Conservation (phyloP, 2,329 filamentous ascomycete genomes). For the Dactylellina haptotyla region DNA sequence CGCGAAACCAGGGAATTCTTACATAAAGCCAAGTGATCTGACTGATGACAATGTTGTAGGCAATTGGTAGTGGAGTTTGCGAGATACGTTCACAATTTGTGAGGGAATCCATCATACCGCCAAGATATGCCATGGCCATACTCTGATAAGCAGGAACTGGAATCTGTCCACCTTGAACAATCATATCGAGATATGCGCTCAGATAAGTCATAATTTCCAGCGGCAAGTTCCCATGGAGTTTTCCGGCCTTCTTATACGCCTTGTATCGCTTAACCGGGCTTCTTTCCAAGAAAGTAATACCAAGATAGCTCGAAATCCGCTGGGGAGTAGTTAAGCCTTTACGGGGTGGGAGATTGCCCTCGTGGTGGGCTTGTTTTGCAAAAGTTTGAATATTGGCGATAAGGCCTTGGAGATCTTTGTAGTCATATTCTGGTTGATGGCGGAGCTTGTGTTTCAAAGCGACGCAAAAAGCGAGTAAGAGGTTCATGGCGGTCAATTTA, state of each 20-base stretch:
- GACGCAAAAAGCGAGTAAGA: conserved; percentile 80
- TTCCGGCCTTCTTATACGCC: conserved; percentile 67
- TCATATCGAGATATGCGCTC: conserved; percentile 72
- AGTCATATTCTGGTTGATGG: conserved; percentile 82
- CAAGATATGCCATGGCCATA: conserved; percentile 66
- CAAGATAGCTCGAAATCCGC: conserved; percentile 75
- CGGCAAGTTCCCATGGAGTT: conserved; percentile 81
- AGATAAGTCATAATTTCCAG: conserved; percentile 82
- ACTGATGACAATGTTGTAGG: conserved; percentile 83
- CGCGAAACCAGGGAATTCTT: conserved; percentile 1
- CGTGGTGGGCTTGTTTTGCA: conserved; percentile 67
- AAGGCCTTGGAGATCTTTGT: conserved; percentile 76
- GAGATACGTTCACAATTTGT: conserved; percentile 80
- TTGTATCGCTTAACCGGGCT: conserved; percentile 84
- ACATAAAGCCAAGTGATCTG: conserved; percentile 90
- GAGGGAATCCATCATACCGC: conserved; percentile 75
- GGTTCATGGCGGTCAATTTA: conserved; percentile 78
- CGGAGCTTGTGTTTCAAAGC: conserved; percentile 83
- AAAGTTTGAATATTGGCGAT: conserved; percentile 80
- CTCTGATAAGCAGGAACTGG: conserved; percentile 70
- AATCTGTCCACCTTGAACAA: conserved; percentile 69
- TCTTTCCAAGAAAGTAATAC: conserved; percentile 77
- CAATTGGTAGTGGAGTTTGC: conserved; percentile 81
- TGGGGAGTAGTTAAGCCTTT: conserved; percentile 69
- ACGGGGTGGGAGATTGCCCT: conserved; percentile 60